phyloP scores from a whole-genome alignment of 208 protist species.

The Blastocrithidia nonstop region DNA sequence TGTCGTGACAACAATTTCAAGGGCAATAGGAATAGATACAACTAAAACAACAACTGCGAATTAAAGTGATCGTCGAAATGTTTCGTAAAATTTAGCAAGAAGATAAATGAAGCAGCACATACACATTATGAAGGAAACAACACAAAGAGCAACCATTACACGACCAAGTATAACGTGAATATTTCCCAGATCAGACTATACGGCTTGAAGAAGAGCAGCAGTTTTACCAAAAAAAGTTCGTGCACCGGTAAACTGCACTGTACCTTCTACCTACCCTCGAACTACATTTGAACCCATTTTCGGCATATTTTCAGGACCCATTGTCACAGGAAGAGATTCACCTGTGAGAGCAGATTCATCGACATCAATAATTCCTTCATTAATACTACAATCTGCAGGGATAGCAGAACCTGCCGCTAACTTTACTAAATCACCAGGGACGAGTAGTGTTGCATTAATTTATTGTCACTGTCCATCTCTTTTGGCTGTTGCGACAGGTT shows the following conservation, averaged over 20 bases:
- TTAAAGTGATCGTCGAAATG: conserved; percentile 41
- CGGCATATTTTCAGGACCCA: conserved; percentile 65
- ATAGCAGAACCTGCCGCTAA: conserved; percentile 83
- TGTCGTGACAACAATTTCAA: conserved; percentile 74
- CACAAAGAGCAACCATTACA: conserved; percentile 50
- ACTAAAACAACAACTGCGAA: conserved; percentile 82
- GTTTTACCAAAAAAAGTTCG: conserved; percentile 91
- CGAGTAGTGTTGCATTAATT: conserved; percentile 67
- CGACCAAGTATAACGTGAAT: conserved; percentile 38
- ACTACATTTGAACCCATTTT: conserved; percentile 87
- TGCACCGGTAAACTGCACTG: conserved; percentile 76
- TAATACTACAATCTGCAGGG: conserved; percentile 86
- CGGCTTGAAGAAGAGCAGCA: conserved; percentile 73
- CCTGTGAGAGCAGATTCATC: conserved; percentile 90
- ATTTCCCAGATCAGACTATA: conserved; percentile 65
- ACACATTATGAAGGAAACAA: conserved; percentile 46
- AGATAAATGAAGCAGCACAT: conserved; percentile 69
- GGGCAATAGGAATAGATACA: conserved; percentile 85
- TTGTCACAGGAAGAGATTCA: conserved; percentile 90
- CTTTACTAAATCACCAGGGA: conserved; percentile 90
- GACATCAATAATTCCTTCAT: conserved; percentile 81
- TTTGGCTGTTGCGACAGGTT: conserved; percentile 49
- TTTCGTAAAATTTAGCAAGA: conserved; percentile 43
- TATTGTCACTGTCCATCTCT: conserved; percentile 75
- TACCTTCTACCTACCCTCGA: conserved; percentile 60